Percentiles rank a stretch among this genome's conserved stretches.
These are phyloP conservation scores for Exophiala aquamarina DNA, from an alignment of 2,329 filamentous ascomycete species.

Conservation along the genomic window DNA sequence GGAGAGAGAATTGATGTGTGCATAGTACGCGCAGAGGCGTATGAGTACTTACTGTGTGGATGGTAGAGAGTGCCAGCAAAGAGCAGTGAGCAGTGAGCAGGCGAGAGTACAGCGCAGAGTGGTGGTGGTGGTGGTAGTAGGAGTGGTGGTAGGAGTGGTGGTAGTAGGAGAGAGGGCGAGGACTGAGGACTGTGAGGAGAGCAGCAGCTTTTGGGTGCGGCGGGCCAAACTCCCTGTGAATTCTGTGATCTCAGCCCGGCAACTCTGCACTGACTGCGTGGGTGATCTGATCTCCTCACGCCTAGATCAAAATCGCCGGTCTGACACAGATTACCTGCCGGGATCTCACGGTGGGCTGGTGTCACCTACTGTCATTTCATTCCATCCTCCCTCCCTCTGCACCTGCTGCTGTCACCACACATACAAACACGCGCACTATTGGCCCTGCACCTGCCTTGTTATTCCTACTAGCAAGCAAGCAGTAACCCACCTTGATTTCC, in stretches of 20 bases:
- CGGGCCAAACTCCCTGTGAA: constrained; percentile 2
- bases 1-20: constrained; percentile 12
- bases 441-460: too few species aligned
- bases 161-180: not conserved
- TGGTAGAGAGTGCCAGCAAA: not conserved
- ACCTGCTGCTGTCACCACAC: not conserved
- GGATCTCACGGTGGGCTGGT: not conserved
- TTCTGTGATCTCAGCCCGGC: not conserved
- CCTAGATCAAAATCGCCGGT: not conserved
- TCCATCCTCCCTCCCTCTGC: not conserved
- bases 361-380: not conserved
- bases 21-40: too few species aligned
- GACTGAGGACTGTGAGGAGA: not conserved
- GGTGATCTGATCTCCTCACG: constrained; percentile 1
- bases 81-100: constrained; percentile 4
- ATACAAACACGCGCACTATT: too few species aligned
- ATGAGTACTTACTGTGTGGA: constrained; percentile 23
- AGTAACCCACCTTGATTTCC: too few species aligned
- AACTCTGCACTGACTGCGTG: not conserved
- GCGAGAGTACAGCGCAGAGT: constrained; percentile 11
- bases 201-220: constrained; percentile 3
- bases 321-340: not conserved
- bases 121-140: constrained; percentile 7
- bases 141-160: not conserved
- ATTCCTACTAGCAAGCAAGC: too few species aligned